Conservation (phyloP, 306 rosid species). For the Fragaria vesca region DNA sequence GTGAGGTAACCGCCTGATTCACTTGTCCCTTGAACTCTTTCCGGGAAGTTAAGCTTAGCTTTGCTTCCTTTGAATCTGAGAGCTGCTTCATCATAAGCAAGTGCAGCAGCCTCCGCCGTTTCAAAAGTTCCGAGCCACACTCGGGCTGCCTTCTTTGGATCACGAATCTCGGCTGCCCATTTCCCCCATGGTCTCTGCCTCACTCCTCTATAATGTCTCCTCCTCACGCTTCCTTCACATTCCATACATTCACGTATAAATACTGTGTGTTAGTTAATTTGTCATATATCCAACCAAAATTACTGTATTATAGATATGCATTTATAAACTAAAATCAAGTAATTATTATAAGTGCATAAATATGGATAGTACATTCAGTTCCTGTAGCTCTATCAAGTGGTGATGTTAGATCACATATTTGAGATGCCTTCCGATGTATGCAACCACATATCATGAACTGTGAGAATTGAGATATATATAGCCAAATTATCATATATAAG, state of each 20-base stretch:
- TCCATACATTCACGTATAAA: not conserved
- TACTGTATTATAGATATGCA: too few species aligned
- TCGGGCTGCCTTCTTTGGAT: constrained; percentile 70
- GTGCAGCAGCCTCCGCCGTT: constrained; percentile 75
- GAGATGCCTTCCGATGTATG: too few species aligned
- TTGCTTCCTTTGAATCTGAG: constrained; percentile 81
- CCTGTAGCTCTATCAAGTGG: too few species aligned
- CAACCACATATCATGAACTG: too few species aligned
- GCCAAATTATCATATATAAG: too few species aligned
- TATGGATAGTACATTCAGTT: too few species aligned
- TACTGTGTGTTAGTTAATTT: not conserved
- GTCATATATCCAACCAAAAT: too few species aligned
- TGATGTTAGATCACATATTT: too few species aligned
- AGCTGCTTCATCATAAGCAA: constrained; percentile 81
- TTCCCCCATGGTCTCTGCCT: constrained; percentile 90
- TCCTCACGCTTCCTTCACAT: constrained; percentile 41
- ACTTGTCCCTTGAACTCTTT: constrained; percentile 48
- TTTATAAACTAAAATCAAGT: too few species aligned
- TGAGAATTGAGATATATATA: too few species aligned
- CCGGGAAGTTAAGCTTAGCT: constrained; percentile 81
- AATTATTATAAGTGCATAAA: too few species aligned
- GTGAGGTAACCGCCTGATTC: constrained; percentile 2
- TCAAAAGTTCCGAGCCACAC: constrained; percentile 86
- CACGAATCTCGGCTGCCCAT: constrained; percentile 79
- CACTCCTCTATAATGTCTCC: constrained; percentile 78